Percentiles rank a stretch among this genome's conserved stretches.
phyloP scores from a whole-genome alignment of 2,329 filamentous ascomycete genomes.

The Ilyonectria mors-panacis region DNA sequence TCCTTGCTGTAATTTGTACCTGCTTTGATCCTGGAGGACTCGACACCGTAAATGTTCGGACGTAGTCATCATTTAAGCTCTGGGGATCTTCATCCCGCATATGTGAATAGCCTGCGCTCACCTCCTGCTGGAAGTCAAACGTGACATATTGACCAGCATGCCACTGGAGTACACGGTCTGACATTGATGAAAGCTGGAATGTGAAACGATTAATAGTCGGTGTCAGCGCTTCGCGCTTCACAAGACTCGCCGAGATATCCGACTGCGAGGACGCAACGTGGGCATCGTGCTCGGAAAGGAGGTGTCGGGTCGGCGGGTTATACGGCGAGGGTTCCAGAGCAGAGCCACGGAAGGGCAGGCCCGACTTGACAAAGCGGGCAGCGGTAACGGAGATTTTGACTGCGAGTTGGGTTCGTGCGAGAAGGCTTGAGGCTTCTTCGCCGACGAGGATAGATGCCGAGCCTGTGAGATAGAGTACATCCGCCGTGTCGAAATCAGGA shows the following conservation, averaged over 20 bases:
- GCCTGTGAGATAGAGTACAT: constrained; percentile 83
- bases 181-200: constrained; percentile 55
- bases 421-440: constrained; percentile 70
- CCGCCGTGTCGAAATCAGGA: constrained; percentile 80
- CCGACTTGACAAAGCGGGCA: constrained; percentile 73
- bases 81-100: constrained; percentile 87
- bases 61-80: constrained; percentile 86
- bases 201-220: constrained; percentile 77
- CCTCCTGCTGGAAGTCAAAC: constrained; percentile 77
- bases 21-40: constrained; percentile 65
- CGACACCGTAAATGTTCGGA: constrained; percentile 87
- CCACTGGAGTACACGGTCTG: constrained; percentile 60
- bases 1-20: constrained; percentile 81
- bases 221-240: constrained; percentile 72
- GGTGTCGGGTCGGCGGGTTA: constrained; percentile 79
- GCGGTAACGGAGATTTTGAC: constrained; percentile 76
- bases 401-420: constrained; percentile 81
- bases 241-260: constrained; percentile 66
- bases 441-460: constrained; percentile 76
- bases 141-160: constrained; percentile 83
- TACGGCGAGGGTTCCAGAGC: constrained; percentile 78
- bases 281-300: constrained; percentile 68
- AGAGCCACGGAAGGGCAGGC: constrained; percentile 77
- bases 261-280: constrained; percentile 32
- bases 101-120: constrained; percentile 83